Evolutionary conservation across 495 filamentous ascomycete species (phyloP), one percentile per base, ranked within the genome.

Genomic region (Letharia columbiana): DNA sequence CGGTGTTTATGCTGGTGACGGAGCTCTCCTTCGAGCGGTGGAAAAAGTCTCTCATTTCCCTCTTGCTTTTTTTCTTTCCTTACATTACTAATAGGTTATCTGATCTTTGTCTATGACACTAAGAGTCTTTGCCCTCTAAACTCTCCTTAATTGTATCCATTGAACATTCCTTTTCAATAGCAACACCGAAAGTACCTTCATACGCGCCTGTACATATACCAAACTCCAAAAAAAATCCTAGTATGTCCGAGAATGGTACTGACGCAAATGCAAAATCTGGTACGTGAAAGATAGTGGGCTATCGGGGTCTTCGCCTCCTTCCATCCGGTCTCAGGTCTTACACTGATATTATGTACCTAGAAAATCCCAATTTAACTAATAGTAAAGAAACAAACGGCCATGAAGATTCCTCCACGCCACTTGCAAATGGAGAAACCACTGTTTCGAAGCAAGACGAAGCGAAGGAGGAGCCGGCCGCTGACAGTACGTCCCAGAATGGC

Each of bases 381-480:
- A 62, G 33, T 42, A n/a, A 59, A 66, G 59, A 68, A 52, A 56
- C 5, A 8, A 57, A 60, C 20, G 42, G n/a, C 31, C 35, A 37
- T 35, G 13, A 54, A 64, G 56, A 61, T 6, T 3, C 59, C 3
- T 49, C 45, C 6, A 62, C 67, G 0, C 1, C 28, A 60, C n/a
- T 66, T 39, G 33, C 28, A 47, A 56, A 79, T 77, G 65, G 79
- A 81, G 62, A 64, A 39, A 47, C 31, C n/a, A 39, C 23, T 37
- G 76, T 79, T 52, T 69, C 71, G 62, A 71, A 72, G 64, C 76
- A 76, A 66, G 79, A 63, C 62, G 71, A 77, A 77, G 75, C 72
- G 72, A 74, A 62, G 37, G 47, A 65, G 61, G 63, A 67, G 35
- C 61, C 66, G 54, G 59, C 35, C 28, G n/a, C 63, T 9, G 65